These are phyloP conservation scores for Symbiodinium pilosum DNA, from an alignment of 73 alveolate species.

Conservation along the genomic window DNA sequence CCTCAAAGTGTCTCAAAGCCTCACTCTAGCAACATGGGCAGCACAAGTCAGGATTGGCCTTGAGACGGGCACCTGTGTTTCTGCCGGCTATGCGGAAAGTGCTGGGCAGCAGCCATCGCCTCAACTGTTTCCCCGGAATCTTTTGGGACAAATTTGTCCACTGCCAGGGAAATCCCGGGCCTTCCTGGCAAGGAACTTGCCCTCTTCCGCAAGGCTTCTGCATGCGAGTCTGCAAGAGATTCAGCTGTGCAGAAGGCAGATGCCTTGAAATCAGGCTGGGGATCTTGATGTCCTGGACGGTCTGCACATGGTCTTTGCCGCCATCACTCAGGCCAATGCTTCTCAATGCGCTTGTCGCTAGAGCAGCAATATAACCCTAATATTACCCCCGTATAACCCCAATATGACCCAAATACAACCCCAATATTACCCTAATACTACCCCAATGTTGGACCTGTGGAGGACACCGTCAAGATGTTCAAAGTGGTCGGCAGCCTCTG, in stretches of 20 bases:
- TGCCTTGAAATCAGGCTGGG: slow-evolving; percentile 9
- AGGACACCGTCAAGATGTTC: slow-evolving; percentile 60
- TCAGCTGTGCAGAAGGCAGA: neutral
- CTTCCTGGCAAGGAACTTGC: slow-evolving; percentile 12
- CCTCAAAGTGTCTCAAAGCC: too few relatives aligned
- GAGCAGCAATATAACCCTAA: too few relatives aligned
- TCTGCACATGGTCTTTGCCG: slow-evolving; percentile 82
- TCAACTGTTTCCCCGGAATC: neutral
- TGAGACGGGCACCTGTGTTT: slow-evolving; percentile 54
- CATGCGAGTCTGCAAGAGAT: neutral
- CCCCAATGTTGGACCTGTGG: neutral
- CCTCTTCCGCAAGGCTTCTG: slow-evolving; percentile 39
- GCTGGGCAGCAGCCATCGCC: slow-evolving; percentile 55
- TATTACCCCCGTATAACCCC: too few relatives aligned
- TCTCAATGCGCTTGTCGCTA: neutral
- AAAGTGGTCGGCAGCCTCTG: slow-evolving; percentile 48
- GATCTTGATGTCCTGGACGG: slow-evolving; percentile 75
- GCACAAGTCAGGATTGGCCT: slow-evolving; percentile 20
- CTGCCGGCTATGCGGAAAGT: slow-evolving; percentile 32
- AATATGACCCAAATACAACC: too few relatives aligned
- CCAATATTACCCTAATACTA: too few relatives aligned
- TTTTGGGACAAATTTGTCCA: neutral
- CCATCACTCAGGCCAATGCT: slow-evolving; percentile 45
- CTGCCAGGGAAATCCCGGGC: slow-evolving; percentile 65
- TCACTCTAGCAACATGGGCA: too few relatives aligned